phyloP scores from a whole-genome alignment of 2,329 filamentous ascomycete genomes.

The Fusarium sp. region DNA sequence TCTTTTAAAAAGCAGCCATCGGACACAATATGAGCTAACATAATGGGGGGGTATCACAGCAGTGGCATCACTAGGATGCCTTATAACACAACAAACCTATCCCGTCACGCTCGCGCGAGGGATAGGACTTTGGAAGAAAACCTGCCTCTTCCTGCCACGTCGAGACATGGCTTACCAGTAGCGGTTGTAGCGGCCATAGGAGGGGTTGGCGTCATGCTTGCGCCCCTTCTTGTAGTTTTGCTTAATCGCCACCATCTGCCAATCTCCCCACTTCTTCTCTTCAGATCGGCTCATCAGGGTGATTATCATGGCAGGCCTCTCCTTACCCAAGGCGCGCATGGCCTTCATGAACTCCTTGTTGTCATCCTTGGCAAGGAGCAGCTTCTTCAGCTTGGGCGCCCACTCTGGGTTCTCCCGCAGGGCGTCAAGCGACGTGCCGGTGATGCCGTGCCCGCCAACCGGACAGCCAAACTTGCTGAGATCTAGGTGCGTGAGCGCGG shows the following conservation, averaged over 20 bases:
- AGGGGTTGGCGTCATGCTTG: background rate
- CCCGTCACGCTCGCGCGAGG: background rate
- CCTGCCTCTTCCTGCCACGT: background rate
- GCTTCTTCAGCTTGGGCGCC: slow-evolving; percentile 19
- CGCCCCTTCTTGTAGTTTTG: slow-evolving; percentile 21
- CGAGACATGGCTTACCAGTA: background rate
- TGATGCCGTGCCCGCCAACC: background rate
- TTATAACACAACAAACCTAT: background rate
- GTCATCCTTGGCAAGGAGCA: background rate
- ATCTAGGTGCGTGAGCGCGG: background rate
- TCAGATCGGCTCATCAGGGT: background rate
- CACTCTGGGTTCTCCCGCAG: slow-evolving; percentile 14
- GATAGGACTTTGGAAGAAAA: background rate
- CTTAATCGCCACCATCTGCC: background rate
- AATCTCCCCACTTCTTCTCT: slow-evolving; percentile 31
- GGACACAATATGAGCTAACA: background rate
- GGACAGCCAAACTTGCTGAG: background rate
- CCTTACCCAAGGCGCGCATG: slow-evolving; percentile 18
- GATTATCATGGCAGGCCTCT: slow-evolving; percentile 11
- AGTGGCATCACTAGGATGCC: background rate
- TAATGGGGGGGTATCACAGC: background rate
- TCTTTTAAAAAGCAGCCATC: background rate
- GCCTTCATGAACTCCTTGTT: slow-evolving; percentile 29
- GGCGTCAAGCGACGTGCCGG: slow-evolving; percentile 4
- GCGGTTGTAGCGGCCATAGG: background rate